These are phyloP conservation scores for Volutella citrinella DNA, from an alignment of 2,329 filamentous ascomycete species.

Conservation along the genomic window DNA sequence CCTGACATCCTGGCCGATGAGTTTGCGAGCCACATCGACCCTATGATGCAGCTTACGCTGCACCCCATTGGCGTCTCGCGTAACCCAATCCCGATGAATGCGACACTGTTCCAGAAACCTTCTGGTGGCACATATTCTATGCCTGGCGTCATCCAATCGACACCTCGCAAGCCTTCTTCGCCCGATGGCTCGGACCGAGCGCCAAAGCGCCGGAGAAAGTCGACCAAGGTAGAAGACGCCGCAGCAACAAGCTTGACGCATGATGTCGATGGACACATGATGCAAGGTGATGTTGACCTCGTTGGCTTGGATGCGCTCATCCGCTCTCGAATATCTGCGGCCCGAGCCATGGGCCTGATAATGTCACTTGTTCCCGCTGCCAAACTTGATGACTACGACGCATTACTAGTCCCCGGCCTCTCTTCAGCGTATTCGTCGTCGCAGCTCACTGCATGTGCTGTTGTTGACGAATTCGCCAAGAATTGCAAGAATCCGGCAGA, in stretches of 20 bases:
- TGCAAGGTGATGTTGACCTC: slow-evolving; percentile 92
- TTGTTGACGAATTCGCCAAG: slow-evolving; percentile 86
- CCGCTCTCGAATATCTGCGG: slow-evolving; percentile 83
- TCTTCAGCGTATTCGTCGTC: slow-evolving; percentile 77
- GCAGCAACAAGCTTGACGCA: slow-evolving; percentile 67
- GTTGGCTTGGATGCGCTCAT: slow-evolving; percentile 87
- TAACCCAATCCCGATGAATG: slow-evolving; percentile 90
- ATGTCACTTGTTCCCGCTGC: slow-evolving; percentile 72
- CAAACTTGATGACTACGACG: slow-evolving; percentile 61
- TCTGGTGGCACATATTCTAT: slow-evolving; percentile 79
- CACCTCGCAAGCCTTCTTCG: slow-evolving; percentile 47
- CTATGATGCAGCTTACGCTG: slow-evolving; percentile 80
- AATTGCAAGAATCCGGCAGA: slow-evolving; percentile 44
- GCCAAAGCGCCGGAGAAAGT: slow-evolving; percentile 76
- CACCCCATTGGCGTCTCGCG: slow-evolving; percentile 91
- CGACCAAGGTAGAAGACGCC: slow-evolving; percentile 74
- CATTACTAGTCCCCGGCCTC: slow-evolving; percentile 63
- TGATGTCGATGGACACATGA: slow-evolving; percentile 97
- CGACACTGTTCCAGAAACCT: slow-evolving; percentile 83
- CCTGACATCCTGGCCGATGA: slow-evolving; percentile 66
- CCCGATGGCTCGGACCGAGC: slow-evolving; percentile 58
- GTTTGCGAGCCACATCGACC: slow-evolving; percentile 70
- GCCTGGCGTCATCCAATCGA: slow-evolving; percentile 41
- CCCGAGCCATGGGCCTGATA: slow-evolving; percentile 79
- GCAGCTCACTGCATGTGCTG: slow-evolving; percentile 77